A percentile compares a stretch with the other conserved stretches of the same genome.
phyloP scores from a whole-genome alignment of 805 yeast species.

The Yueomyces sinensis region DNA sequence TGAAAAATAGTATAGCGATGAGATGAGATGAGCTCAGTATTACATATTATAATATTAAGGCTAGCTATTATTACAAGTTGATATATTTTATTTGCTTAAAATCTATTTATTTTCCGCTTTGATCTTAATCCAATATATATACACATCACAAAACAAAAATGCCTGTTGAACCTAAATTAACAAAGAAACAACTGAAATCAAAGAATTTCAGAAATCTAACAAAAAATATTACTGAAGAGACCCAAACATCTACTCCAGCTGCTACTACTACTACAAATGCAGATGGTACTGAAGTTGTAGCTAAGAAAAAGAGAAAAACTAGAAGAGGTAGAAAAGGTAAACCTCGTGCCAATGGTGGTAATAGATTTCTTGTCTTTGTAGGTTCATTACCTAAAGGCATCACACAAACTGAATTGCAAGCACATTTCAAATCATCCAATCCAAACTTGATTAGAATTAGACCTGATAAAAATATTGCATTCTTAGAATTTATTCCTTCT shows the following conservation, averaged over 20 bases:
- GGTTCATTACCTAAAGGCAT: constrained; percentile 79
- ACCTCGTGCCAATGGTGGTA: constrained; percentile 42
- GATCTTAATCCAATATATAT: no score
- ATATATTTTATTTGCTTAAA: no score
- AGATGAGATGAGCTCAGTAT: no score
- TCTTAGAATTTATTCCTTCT: constrained; percentile 59
- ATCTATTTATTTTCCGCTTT: no score
- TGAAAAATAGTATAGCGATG: no score
- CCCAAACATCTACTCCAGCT: constrained; percentile 6
- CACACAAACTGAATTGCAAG: constrained; percentile 44
- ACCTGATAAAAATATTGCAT: constrained; percentile 81
- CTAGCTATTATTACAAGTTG: no score
- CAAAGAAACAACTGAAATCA: constrained; percentile 26
- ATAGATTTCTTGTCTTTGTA: constrained; percentile 69
- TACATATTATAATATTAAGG: no score
- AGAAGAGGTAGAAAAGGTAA: constrained; percentile 70
- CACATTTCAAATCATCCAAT: constrained; percentile 59
- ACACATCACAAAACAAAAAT: not conserved
- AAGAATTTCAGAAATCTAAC: constrained; percentile 22
- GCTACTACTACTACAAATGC: constrained; percentile 15
- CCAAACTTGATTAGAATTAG: constrained; percentile 75
- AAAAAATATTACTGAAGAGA: constrained; percentile 5
- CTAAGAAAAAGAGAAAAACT: constrained; percentile 35
- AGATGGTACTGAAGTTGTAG: constrained; percentile 21
- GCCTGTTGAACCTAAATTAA: constrained; percentile 15